A percentile compares a stretch with the other conserved stretches of the same genome.
Conservation (phyloP, 2,329 filamentous ascomycete genomes). For the Aspergillus felis region DNA sequence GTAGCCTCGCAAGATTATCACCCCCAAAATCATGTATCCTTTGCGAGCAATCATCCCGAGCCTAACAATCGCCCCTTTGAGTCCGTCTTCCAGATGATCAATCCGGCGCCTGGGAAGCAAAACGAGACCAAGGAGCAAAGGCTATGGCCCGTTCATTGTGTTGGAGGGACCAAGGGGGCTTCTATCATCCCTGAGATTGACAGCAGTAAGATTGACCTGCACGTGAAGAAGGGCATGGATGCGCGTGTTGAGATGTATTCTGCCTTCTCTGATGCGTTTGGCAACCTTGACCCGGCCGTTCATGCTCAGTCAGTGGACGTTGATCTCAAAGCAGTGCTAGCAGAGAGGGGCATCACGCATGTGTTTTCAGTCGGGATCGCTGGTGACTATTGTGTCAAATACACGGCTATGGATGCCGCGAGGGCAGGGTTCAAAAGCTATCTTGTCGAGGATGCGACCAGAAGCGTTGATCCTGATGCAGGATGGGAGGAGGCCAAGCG, state of each 20-base stretch:
- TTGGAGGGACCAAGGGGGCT: constrained; percentile 69
- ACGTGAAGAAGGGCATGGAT: constrained; percentile 76
- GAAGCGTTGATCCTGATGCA: constrained; percentile 60
- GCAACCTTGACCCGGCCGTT: constrained; percentile 36
- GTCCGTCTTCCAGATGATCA: constrained; percentile 58
- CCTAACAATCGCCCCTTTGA: constrained; percentile 65
- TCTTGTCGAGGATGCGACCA: constrained; percentile 74
- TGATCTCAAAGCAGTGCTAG: constrained; percentile 59
- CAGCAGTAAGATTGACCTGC: constrained; percentile 52
- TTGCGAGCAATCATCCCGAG: constrained; percentile 70
- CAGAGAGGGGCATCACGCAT: constrained; percentile 60
- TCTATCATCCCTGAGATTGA: constrained; percentile 71
- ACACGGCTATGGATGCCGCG: constrained; percentile 72
- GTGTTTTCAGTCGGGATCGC: constrained; percentile 85
- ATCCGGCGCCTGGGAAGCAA: constrained; percentile 47
- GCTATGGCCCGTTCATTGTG: constrained; percentile 89
- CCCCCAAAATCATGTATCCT: constrained; percentile 77
- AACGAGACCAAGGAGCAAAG: constrained; percentile 61
- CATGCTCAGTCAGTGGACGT: constrained; percentile 43
- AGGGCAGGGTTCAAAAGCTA: constrained; percentile 72
- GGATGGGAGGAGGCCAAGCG: constrained; percentile 54
- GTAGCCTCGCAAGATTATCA: constrained; percentile 94
- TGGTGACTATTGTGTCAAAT: constrained; percentile 83
- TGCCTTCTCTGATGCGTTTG: constrained; percentile 80
- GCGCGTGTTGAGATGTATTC: constrained; percentile 85